Conservation (phyloP, 108 stramenopile genomes). For the Seminavis robusta region DNA sequence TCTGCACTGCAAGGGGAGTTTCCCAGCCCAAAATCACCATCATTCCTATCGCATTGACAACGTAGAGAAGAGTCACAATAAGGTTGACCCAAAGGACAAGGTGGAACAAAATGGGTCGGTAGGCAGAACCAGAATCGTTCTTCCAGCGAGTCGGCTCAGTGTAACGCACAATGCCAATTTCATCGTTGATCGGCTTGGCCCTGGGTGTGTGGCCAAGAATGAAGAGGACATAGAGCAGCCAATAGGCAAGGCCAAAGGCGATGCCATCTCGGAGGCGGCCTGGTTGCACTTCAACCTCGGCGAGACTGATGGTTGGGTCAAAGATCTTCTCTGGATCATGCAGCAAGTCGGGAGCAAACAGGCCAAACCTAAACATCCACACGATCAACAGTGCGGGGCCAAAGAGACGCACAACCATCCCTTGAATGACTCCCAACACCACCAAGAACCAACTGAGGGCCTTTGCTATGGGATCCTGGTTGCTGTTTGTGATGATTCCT, state of each 20-base stretch:
- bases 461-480: too few species aligned
- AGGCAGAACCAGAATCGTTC: neutral
- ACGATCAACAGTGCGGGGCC: constrained; percentile 6
- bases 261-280: neutral
- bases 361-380: constrained; percentile 6
- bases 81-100: neutral
- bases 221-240: neutral
- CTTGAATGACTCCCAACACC: constrained; percentile 3
- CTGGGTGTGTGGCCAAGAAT: constrained; percentile 5
- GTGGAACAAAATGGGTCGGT: neutral
- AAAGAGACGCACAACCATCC: constrained; percentile 3
- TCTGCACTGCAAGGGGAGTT: constrained; percentile 1
- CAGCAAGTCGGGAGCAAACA: constrained; percentile 2
- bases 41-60: neutral
- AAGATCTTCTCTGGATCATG: constrained; percentile 1
- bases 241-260: neutral
- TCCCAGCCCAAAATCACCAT: neutral
- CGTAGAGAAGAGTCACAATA: neutral
- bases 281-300: neutral
- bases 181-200: constrained; percentile 4
- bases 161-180: neutral
- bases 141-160: neutral
- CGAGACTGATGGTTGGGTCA: neutral
- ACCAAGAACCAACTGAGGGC: constrained; percentile 4
- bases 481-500: too few species aligned